Percentiles rank a stretch among this genome's conserved stretches.
These are phyloP conservation scores for Tanozyma kutaoensis DNA, from an alignment of 805 yeast species.

Conservation along the genomic window DNA sequence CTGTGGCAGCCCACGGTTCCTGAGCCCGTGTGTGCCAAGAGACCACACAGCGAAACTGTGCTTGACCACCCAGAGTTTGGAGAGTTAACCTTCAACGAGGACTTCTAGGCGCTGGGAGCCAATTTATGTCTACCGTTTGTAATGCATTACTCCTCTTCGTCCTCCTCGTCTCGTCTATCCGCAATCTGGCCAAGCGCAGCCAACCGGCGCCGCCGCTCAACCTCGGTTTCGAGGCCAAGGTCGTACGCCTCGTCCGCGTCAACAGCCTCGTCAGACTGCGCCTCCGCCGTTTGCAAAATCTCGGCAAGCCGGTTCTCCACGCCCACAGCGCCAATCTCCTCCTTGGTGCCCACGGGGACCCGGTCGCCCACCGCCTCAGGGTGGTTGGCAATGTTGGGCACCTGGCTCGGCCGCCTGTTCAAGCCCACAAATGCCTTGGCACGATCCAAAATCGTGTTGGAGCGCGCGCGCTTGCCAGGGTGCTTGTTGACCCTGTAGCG, in stretches of 20 bases:
- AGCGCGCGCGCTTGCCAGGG: slow-evolving; percentile 1
- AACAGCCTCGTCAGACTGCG: slow-evolving; percentile 8
- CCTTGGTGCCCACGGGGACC: no score
- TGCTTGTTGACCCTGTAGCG: slow-evolving; percentile 64
- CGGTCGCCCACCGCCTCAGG: no score
- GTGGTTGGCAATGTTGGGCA: no score
- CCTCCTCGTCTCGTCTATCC: no score
- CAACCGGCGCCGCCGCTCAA: slow-evolving; percentile 50
- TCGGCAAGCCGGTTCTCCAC: no score
- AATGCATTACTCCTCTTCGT: no score
- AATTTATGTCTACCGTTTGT: no score
- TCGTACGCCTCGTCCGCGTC: slow-evolving; percentile 12
- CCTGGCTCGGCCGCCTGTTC: no score
- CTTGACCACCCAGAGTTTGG: slow-evolving; percentile 21
- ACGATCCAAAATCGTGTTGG: no score
- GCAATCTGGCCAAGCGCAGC: slow-evolving; percentile 42
- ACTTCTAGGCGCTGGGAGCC: background rate
- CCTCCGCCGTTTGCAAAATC: slow-evolving; percentile 2
- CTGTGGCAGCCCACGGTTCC: slow-evolving; percentile 1
- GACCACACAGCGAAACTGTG: background rate
- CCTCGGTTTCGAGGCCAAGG: slow-evolving; percentile 39
- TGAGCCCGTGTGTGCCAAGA: background rate
- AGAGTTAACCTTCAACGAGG: slow-evolving; percentile 20
- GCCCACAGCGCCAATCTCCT: no score
- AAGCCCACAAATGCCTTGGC: no score